Conservation (phyloP, 768 basidiomycete species). For the Suillus weaverae region DNA sequence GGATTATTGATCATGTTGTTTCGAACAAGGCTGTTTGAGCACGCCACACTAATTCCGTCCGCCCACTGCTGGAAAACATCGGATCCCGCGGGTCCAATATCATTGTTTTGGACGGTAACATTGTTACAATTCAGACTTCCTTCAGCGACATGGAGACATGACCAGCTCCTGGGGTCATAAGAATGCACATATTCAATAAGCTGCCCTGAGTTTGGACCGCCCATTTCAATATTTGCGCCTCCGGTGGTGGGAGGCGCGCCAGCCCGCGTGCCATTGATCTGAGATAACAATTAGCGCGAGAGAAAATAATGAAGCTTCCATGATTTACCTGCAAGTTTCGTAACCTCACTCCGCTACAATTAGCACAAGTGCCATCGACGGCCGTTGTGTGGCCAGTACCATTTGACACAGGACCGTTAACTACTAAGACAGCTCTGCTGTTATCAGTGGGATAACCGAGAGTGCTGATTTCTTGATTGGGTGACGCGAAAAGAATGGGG, state of each 20-base stretch:
- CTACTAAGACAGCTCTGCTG: conserved; percentile 67
- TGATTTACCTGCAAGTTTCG: conserved; percentile 67
- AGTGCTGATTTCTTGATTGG: conserved; percentile 82
- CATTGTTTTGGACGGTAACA: conserved; percentile 72
- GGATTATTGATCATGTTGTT: conserved; percentile 72
- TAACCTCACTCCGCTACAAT: conserved; percentile 59
- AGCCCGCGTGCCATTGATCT: conserved; percentile 75
- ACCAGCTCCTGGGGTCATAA: conserved; percentile 79
- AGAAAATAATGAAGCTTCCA: neutral
- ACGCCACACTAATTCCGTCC: conserved; percentile 77
- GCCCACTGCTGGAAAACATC: conserved; percentile 74
- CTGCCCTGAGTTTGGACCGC: conserved; percentile 70
- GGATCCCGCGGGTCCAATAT: conserved; percentile 76
- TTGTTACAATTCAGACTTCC: conserved; percentile 67
- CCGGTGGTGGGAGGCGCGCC: conserved; percentile 53
- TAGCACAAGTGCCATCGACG: conserved; percentile 61
- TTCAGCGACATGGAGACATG: conserved; percentile 76
- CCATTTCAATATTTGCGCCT: conserved; percentile 85
- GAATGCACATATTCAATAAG: conserved; percentile 76
- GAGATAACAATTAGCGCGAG: conserved; percentile 3
- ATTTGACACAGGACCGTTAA: conserved; percentile 55
- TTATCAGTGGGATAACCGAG: conserved; percentile 69
- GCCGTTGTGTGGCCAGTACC: conserved; percentile 73
- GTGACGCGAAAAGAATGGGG: conserved; percentile 64
- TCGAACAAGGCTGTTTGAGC: conserved; percentile 57